These are phyloP conservation scores for Globisporangium parvum DNA, from an alignment of 352 stramenopile species.

Conservation along the genomic window DNA sequence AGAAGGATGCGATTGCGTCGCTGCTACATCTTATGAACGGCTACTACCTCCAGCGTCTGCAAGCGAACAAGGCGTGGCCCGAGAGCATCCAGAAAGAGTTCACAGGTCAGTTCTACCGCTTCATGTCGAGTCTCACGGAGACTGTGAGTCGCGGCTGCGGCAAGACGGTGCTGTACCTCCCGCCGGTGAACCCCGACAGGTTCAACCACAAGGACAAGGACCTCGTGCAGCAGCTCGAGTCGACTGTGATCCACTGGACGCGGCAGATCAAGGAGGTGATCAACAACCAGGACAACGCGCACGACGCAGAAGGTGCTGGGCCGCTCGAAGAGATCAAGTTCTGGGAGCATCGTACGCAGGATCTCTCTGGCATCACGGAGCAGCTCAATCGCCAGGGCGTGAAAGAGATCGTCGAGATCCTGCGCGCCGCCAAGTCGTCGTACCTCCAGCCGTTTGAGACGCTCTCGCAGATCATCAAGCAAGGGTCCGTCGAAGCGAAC, in stretches of 20 bases:
- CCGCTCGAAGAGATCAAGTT: constrained; percentile 96
- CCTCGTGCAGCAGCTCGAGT: constrained; percentile 94
- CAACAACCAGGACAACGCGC: constrained; percentile 92
- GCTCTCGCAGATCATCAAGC: constrained; percentile 90
- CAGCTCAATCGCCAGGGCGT: constrained; percentile 90
- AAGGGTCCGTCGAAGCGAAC: constrained; percentile 88
- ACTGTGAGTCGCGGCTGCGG: constrained; percentile 86
- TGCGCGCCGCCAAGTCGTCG: constrained; percentile 87
- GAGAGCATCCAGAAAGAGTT: constrained; percentile 94
- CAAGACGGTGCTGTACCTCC: constrained; percentile 93
- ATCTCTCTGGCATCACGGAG: constrained; percentile 91
- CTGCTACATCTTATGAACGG: constrained; percentile 83
- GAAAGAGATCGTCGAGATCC: constrained; percentile 86
- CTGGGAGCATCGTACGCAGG: constrained; percentile 89
- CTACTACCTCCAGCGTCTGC: constrained; percentile 76
- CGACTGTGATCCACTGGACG: constrained; percentile 96
- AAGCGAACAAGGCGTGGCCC: constrained; percentile 82
- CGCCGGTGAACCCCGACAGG: constrained; percentile 72
- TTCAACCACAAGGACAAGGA: constrained; percentile 92
- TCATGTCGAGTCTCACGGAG: constrained; percentile 94
- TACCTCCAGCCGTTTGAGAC: constrained; percentile 92
- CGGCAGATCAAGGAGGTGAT: constrained; percentile 96
- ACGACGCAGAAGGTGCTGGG: constrained; percentile 86
- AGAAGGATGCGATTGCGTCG: constrained; percentile 71
- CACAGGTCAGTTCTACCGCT: constrained; percentile 91